phyloP scores from a whole-genome alignment of 768 basidiomycete species.

The Calocera cornea region DNA sequence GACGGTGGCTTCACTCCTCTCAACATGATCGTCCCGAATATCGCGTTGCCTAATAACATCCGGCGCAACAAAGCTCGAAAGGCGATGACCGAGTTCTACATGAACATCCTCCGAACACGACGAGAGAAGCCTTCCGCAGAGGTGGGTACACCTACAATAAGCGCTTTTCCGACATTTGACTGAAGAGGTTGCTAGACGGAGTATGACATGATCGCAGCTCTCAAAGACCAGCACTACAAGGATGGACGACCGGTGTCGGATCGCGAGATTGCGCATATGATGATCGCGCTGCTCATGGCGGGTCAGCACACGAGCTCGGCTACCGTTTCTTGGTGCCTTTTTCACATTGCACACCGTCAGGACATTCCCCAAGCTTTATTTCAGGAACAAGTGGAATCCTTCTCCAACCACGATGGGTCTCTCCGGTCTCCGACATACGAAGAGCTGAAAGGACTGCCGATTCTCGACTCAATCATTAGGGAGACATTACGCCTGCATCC shows the following conservation, averaged over 20 bases:
- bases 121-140: slow-evolving; percentile 22
- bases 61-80: slow-evolving; percentile 77
- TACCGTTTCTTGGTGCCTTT: slow-evolving; percentile 75
- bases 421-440: slow-evolving; percentile 75
- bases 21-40: slow-evolving; percentile 87
- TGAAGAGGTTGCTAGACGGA: slow-evolving; percentile 37
- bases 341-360: slow-evolving; percentile 67
- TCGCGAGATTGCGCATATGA: slow-evolving; percentile 89
- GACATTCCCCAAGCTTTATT: slow-evolving; percentile 73
- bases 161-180: too few species aligned
- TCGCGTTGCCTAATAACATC: slow-evolving; percentile 82
- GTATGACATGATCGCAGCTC: slow-evolving; percentile 83
- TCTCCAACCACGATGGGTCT: slow-evolving; percentile 64
- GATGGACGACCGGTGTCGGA: slow-evolving; percentile 64
- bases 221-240: slow-evolving; percentile 76
- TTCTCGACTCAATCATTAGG: slow-evolving; percentile 80
- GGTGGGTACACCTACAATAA: slow-evolving; percentile 23
- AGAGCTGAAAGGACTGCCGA: slow-evolving; percentile 63
- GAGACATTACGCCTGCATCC: slow-evolving; percentile 90
- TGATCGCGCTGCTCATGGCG: slow-evolving; percentile 98
- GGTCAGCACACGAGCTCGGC: slow-evolving; percentile 97
- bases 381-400: slow-evolving; percentile 74
- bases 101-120: slow-evolving; percentile 68
- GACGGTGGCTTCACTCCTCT: slow-evolving; percentile 94
- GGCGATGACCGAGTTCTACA: slow-evolving; percentile 89